A percentile compares a stretch with the other conserved stretches of the same genome.
Evolutionary conservation across 169 alveolate genomes (phyloP).

Genomic region (Babesia divergens): DNA sequence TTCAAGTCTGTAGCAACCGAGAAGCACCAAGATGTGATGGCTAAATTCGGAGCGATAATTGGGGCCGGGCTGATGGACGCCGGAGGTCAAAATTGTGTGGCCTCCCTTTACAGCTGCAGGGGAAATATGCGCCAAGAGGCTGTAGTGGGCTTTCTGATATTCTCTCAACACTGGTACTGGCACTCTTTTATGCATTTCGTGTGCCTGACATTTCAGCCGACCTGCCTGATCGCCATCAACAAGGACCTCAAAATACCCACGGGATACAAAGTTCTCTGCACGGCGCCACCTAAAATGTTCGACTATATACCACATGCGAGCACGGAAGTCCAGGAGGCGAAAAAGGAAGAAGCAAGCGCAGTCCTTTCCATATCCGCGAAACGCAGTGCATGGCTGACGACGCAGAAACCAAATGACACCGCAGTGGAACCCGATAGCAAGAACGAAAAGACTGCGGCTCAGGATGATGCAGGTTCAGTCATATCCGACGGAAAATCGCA

Average conservation of each 20-base stretch:
- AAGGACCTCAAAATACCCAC: slow-evolving; percentile 85
- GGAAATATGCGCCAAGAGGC: slow-evolving; percentile 84
- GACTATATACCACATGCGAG: slow-evolving; percentile 77
- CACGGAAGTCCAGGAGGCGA: slow-evolving; percentile 69
- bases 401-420: slow-evolving; percentile 40
- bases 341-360: slow-evolving; percentile 83
- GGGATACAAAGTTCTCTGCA: slow-evolving; percentile 78
- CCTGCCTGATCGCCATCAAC: slow-evolving; percentile 83
- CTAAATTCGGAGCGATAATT: slow-evolving; percentile 93
- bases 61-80: slow-evolving; percentile 92
- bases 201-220: slow-evolving; percentile 87
- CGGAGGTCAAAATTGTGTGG: slow-evolving; percentile 76
- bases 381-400: slow-evolving; percentile 65
- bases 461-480: slow-evolving; percentile 68
- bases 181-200: slow-evolving; percentile 92
- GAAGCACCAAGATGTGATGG: slow-evolving; percentile 92
- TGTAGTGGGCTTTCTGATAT: slow-evolving; percentile 92
- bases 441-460: slow-evolving; percentile 38
- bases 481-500: slow-evolving; percentile 71
- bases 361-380: slow-evolving; percentile 78
- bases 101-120: slow-evolving; percentile 61
- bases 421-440: slow-evolving; percentile 24
- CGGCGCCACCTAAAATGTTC: slow-evolving; percentile 74
- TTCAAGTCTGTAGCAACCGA: slow-evolving; percentile 85
- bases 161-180: slow-evolving; percentile 97